A percentile compares a stretch with the other conserved stretches of the same genome.
Conservation (phyloP, 2,329 filamentous ascomycete genomes). For the Nothophoma quercina region DNA sequence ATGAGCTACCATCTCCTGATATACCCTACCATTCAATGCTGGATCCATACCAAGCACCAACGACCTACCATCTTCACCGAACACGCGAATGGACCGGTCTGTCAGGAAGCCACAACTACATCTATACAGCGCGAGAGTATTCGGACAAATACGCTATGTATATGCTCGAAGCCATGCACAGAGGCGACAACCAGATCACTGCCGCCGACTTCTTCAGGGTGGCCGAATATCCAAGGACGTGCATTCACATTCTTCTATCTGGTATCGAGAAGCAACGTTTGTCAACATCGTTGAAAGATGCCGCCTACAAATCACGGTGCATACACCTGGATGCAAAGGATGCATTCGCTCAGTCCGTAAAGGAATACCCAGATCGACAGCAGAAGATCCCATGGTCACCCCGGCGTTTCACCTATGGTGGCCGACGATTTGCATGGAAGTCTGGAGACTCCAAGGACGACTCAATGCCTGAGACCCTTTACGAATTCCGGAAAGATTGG, state of each 20-base stretch:
- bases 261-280: slow-evolving; percentile 44
- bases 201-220: slow-evolving; percentile 47
- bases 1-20: slow-evolving; percentile 44
- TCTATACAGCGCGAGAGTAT: slow-evolving; percentile 47
- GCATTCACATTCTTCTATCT: slow-evolving; percentile 45
- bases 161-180: slow-evolving; percentile 44
- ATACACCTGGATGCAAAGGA: slow-evolving; percentile 40
- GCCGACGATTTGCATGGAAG: slow-evolving; percentile 53
- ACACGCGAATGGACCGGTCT: slow-evolving; percentile 47
- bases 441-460: slow-evolving; percentile 57
- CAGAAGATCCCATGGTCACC: slow-evolving; percentile 50
- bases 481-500: slow-evolving; percentile 46
- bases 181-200: slow-evolving; percentile 44
- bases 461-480: slow-evolving; percentile 49
- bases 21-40: slow-evolving; percentile 46
- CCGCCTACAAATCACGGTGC: slow-evolving; percentile 47
- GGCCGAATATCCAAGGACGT: slow-evolving; percentile 43
- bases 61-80: slow-evolving; percentile 48
- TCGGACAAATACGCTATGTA: slow-evolving; percentile 48
- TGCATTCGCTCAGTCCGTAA: slow-evolving; percentile 44
- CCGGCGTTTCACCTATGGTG: slow-evolving; percentile 48
- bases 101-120: slow-evolving; percentile 44
- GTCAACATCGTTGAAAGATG: slow-evolving; percentile 33
- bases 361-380: slow-evolving; percentile 47
- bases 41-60: slow-evolving; percentile 41